A percentile compares a stretch with the other conserved stretches of the same genome.
Evolutionary conservation across 768 basidiomycete species (phyloP).

Genomic region (Naematelia aurantialba): DNA sequence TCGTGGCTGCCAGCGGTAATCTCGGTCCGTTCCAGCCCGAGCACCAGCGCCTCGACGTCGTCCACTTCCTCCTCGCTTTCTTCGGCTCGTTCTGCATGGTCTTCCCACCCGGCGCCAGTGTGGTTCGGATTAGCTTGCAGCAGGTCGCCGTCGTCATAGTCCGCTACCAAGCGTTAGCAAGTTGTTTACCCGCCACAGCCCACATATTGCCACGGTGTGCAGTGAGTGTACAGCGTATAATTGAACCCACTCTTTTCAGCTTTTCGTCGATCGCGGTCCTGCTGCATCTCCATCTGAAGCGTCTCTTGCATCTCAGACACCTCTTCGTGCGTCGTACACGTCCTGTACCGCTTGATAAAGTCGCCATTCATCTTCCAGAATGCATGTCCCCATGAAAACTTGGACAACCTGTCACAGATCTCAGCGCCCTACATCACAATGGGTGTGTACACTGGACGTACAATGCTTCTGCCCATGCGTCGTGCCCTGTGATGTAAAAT

Average conservation of each 20-base stretch:
- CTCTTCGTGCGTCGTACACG: conserved; percentile 57
- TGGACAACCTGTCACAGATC: conserved; percentile 57
- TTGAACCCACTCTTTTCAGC: conserved; percentile 19
- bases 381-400: conserved; percentile 86
- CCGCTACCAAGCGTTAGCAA: conserved; percentile 13
- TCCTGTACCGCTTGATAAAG: conserved; percentile 71
- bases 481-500: conserved; percentile 87
- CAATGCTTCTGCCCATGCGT: conserved; percentile 71
- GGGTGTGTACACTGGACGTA: conserved; percentile 14
- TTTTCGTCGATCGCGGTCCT: conserved; percentile 31
- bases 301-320: conserved; percentile 47
- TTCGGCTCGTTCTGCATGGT: conserved; percentile 15
- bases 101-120: conserved; percentile 27
- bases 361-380: conserved; percentile 78
- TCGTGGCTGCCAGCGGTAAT: not conserved
- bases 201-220: not conserved
- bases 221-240: not conserved
- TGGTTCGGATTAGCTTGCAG: conserved; percentile 42
- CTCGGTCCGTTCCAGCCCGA: not conserved
- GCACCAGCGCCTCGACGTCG: conserved; percentile 35
- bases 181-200: not conserved
- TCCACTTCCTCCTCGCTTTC: conserved; percentile 43
- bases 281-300: conserved; percentile 49
- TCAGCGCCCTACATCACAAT: not conserved
- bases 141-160: conserved; percentile 36